Evolutionary conservation across 1,139 yeast genomes (phyloP).

Genomic region (Arxiozyma bovina): DNA sequence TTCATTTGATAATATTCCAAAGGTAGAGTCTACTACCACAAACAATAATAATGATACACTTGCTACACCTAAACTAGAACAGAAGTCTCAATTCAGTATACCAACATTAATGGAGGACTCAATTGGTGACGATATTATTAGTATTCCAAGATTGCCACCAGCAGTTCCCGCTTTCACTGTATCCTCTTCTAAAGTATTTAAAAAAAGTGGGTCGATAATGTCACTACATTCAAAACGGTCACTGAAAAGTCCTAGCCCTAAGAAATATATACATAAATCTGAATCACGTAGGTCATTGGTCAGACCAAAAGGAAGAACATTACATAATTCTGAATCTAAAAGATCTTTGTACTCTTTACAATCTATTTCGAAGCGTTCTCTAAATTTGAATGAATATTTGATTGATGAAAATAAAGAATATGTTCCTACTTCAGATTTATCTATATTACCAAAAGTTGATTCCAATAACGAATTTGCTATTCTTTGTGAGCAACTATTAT

Average conservation of each 20-base stretch:
- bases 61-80: constrained; percentile 23
- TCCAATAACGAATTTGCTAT: constrained; percentile 25
- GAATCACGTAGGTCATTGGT: constrained; percentile 17
- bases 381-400: constrained; percentile 27
- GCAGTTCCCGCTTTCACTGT: constrained; percentile 20
- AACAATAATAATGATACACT: neutral
- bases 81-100: constrained; percentile 28
- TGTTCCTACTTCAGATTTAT: constrained; percentile 8
- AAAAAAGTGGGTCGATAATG: constrained; percentile 18
- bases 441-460: constrained; percentile 18
- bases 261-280: constrained; percentile 9
- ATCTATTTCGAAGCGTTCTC: constrained; percentile 30
- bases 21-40: neutral
- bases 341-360: constrained; percentile 28
- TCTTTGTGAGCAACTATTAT: constrained; percentile 28
- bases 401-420: constrained; percentile 9
- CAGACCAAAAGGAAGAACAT: constrained; percentile 12
- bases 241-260: constrained; percentile 6
- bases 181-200: constrained; percentile 25
- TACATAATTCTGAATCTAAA: constrained; percentile 28
- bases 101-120: constrained; percentile 16
- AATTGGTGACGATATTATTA: neutral
- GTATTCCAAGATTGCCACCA: constrained; percentile 9
- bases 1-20: neutral
- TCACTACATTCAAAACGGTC: constrained; percentile 14